Conservation (phyloP, 2,329 filamentous ascomycete genomes). For the Fusarium sp. region DNA sequence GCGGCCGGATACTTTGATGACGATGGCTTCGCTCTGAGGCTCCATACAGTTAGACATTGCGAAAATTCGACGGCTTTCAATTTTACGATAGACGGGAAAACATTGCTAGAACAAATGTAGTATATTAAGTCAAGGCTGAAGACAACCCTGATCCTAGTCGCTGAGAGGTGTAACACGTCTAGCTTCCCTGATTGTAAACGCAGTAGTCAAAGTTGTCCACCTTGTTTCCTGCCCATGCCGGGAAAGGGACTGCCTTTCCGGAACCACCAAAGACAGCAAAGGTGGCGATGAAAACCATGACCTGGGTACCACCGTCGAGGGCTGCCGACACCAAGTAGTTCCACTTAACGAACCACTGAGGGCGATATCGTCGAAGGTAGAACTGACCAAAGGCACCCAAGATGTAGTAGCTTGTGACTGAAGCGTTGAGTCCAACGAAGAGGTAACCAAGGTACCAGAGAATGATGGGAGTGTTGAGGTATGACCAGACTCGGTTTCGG, state of each 20-base stretch:
- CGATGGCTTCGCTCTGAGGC: neutral
- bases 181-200: neutral
- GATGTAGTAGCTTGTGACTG: constrained; percentile 62
- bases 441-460: constrained; percentile 24
- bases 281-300: constrained; percentile 62
- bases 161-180: too few relatives aligned
- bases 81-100: too few relatives aligned
- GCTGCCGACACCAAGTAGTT: constrained; percentile 63
- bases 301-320: constrained; percentile 61
- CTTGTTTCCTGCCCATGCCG: constrained; percentile 66
- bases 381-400: constrained; percentile 61
- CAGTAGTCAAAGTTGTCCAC: constrained; percentile 11
- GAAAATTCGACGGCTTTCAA: too few relatives aligned
- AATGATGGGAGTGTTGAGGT: constrained; percentile 64
- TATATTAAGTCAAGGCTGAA: too few relatives aligned
- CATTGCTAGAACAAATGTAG: too few relatives aligned
- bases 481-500: constrained; percentile 53
- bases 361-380: constrained; percentile 63
- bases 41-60: rapidly evolving
- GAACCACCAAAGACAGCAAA: constrained; percentile 67
- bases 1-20: neutral
- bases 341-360: constrained; percentile 64
- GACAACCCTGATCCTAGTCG: too few relatives aligned
- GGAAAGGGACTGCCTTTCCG: constrained; percentile 56
- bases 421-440: constrained; percentile 56